Percentiles rank a stretch among this genome's conserved stretches.
Evolutionary conservation across 2,329 filamentous ascomycete genomes (phyloP).

Genomic region (Pseudogymnoascus sp.): DNA sequence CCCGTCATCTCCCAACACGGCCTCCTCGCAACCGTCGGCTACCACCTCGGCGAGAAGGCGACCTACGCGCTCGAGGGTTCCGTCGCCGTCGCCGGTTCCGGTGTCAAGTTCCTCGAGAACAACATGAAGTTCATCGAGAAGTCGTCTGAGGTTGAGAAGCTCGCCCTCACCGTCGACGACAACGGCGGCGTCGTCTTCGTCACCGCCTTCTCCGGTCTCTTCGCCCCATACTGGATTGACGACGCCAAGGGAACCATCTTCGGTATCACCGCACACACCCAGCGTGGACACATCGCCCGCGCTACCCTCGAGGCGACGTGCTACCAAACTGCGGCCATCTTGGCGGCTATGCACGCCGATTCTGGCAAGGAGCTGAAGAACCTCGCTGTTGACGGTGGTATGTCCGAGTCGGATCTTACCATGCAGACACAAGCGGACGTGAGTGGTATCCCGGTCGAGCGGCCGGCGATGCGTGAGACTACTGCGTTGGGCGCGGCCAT

Average conservation of each 20-base stretch:
- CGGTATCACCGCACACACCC: conserved; percentile 62
- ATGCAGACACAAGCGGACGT: conserved; percentile 78
- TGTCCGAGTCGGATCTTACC: conserved; percentile 64
- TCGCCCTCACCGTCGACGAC: conserved; percentile 56
- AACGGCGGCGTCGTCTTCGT: conserved; percentile 64
- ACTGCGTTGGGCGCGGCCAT: conserved; percentile 76
- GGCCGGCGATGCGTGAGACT: conserved; percentile 75
- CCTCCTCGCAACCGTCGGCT: conserved; percentile 68
- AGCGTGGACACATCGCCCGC: conserved; percentile 62
- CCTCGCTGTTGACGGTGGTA: conserved; percentile 63
- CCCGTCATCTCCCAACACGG: conserved; percentile 74
- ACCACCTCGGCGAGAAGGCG: conserved; percentile 62
- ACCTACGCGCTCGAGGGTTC: conserved; percentile 72
- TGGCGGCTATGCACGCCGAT: conserved; percentile 66
- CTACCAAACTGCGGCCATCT: conserved; percentile 66
- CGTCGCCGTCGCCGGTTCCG: conserved; percentile 69
- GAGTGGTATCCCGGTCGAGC: conserved; percentile 69
- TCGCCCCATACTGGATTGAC: conserved; percentile 71
- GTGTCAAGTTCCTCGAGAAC: conserved; percentile 64
- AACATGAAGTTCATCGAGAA: conserved; percentile 56
- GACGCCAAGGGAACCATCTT: conserved; percentile 66
- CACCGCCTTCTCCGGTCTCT: conserved; percentile 65
- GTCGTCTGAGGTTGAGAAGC: conserved; percentile 55
- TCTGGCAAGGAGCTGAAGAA: conserved; percentile 56
- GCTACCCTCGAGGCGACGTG: conserved; percentile 67